Evolutionary conservation across 2,329 filamentous ascomycete species (phyloP).

Genomic region (Pseudogymnoascus sp.): DNA sequence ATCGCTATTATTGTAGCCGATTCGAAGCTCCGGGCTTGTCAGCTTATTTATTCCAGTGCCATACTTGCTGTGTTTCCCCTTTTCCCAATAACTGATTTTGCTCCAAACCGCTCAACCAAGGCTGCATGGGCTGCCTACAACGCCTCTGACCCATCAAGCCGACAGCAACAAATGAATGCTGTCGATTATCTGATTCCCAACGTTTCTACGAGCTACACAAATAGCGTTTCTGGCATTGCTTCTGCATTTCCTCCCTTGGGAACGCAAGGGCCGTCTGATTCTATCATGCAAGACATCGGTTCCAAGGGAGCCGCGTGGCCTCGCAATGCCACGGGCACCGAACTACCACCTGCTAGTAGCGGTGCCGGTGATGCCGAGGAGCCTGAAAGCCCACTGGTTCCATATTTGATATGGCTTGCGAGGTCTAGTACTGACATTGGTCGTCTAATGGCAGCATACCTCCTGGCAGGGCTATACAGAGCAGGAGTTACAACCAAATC

Average conservation of each 20-base stretch:
- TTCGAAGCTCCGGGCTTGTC: conserved; percentile 69
- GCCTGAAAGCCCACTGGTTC: conserved; percentile 60
- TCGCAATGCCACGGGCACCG: conserved; percentile 9
- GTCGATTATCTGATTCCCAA: conserved; percentile 59
- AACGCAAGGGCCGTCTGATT: conserved; percentile 2
- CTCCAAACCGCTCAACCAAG: conserved; percentile 39
- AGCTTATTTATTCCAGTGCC: conserved; percentile 59
- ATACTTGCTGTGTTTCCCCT: conserved; percentile 62
- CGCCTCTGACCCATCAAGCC: conserved; percentile 36
- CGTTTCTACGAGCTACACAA: conserved; percentile 20
- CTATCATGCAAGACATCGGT: conserved; percentile 14
- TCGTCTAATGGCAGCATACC: conserved; percentile 58
- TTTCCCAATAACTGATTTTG: conserved; percentile 38
- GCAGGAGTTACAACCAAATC: conserved; percentile 56
- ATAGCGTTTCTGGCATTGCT: conserved; percentile 35
- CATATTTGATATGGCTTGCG: conserved; percentile 61
- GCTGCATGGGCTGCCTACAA: conserved; percentile 46
- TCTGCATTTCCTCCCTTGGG: conserved; percentile 14
- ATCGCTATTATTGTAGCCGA: conserved; percentile 68
- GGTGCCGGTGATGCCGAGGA: conserved; percentile 42
- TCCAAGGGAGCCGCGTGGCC: conserved; percentile 15
- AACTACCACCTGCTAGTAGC: neutral
- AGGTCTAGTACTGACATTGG: conserved; percentile 49
- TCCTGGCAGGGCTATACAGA: conserved; percentile 62
- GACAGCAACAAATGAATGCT: conserved; percentile 38